These are phyloP conservation scores for Achaetomium macrosporum DNA, from an alignment of 2,329 filamentous ascomycete genomes.

Conservation along the genomic window DNA sequence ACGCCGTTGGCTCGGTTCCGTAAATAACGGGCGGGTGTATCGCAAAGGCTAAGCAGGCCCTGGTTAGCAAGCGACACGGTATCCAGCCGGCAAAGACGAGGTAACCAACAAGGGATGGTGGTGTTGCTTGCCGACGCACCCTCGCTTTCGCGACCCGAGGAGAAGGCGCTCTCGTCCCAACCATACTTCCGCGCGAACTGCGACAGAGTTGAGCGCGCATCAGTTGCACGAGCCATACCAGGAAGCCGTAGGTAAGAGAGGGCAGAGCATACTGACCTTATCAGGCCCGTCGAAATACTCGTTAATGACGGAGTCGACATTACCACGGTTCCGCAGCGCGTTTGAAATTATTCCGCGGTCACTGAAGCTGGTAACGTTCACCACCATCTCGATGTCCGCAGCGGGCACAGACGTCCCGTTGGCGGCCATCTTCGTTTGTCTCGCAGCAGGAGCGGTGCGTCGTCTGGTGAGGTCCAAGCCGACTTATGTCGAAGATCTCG, in stretches of 20 bases:
- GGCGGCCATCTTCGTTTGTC: constrained; percentile 12
- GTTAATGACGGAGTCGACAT: constrained; percentile 43
- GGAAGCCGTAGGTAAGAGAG: not conserved
- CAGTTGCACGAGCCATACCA: constrained; percentile 3
- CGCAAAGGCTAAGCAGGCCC: constrained; percentile 36
- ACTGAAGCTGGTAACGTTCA: constrained; percentile 4
- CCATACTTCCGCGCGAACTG: constrained; percentile 45
- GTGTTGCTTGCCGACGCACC: not conserved
- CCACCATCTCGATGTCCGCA: constrained; percentile 7
- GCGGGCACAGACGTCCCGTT: not conserved
- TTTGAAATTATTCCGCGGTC: constrained; percentile 8
- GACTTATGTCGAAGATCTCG: not conserved
- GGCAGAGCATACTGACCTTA: constrained; percentile 33
- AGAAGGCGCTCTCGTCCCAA: constrained; percentile 53
- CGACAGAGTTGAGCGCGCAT: constrained; percentile 11
- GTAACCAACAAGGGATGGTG: constrained; percentile 4
- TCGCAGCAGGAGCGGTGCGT: not conserved
- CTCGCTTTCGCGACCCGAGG: constrained; percentile 46
- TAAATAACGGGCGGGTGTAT: constrained; percentile 49
- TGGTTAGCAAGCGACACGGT: not conserved
- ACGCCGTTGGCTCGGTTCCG: constrained; percentile 37
- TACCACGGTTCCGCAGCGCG: constrained; percentile 37
- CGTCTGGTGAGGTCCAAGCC: not conserved
- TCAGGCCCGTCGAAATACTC: constrained; percentile 47
- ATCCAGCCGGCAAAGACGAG: not conserved